phyloP scores from a whole-genome alignment of 164 flowering plant species.

The Echeveria elegans region DNA sequence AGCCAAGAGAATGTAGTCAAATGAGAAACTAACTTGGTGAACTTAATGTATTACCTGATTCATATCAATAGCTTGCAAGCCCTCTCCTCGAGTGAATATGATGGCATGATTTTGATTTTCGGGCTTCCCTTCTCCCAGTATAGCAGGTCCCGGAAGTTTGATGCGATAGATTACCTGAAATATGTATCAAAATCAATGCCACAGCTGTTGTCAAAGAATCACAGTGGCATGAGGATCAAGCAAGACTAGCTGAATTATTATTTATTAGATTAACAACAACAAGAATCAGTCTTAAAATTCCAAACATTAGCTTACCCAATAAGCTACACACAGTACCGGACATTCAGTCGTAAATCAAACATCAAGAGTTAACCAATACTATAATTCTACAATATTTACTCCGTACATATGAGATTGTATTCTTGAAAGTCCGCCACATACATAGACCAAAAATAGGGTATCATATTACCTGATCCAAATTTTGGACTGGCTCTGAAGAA shows the following conservation, averaged over 20 bases:
- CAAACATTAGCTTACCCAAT: neutral
- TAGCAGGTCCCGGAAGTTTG: constrained; percentile 90
- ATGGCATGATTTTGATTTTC: constrained; percentile 99
- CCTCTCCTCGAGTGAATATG: constrained; percentile 95
- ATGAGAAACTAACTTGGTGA: neutral
- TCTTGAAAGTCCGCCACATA: neutral
- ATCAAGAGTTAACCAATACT: neutral
- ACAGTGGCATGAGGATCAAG: neutral
- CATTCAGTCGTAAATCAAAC: neutral
- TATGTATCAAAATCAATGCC: neutral
- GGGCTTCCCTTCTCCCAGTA: constrained; percentile 97
- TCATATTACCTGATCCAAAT: constrained; percentile 66
- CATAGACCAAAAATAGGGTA: neutral
- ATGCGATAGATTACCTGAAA: constrained; percentile 75
- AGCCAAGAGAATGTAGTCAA: neutral
- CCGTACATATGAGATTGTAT: neutral
- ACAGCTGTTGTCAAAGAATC: neutral
- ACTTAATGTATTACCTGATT: constrained; percentile 54
- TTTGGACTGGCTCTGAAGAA: constrained; percentile 62
- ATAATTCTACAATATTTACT: neutral
- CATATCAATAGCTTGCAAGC: constrained; percentile 98
- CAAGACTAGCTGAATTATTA: neutral
- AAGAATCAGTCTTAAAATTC: neutral
- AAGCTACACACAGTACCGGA: neutral
- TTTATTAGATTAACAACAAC: neutral